These are phyloP conservation scores for Geranium incanum DNA, from an alignment of 441 rosid species.

Conservation along the genomic window DNA sequence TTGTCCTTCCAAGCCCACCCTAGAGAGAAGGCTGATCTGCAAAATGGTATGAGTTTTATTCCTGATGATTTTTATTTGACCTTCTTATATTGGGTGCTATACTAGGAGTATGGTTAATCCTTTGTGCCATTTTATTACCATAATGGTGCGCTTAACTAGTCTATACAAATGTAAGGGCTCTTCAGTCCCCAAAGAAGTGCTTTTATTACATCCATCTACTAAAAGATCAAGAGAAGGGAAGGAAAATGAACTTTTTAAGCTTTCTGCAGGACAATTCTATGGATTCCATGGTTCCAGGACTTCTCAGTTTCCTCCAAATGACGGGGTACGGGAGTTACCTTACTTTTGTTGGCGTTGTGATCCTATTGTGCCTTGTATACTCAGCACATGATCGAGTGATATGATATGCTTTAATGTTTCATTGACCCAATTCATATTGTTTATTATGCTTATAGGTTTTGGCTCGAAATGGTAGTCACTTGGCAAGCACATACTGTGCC, in stretches of 20 bases:
- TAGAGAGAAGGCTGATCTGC: conserved; percentile 32
- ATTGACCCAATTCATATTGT: conserved; percentile 7
- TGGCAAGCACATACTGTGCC: conserved; percentile 90
- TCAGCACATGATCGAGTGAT: conserved; percentile 6
- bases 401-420: conserved; percentile 15
- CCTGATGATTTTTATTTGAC: neutral
- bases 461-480: conserved; percentile 49
- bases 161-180: conserved; percentile 4
- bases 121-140: neutral
- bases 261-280: conserved; percentile 61
- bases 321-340: conserved; percentile 36
- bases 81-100: neutral
- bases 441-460: conserved; percentile 41
- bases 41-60: conserved; percentile 38
- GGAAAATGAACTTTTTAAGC: neutral
- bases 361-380: neutral
- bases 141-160: neutral
- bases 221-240: neutral
- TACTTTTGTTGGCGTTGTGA: neutral
- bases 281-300: conserved; percentile 82
- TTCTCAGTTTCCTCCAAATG: conserved; percentile 54
- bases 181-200: neutral
- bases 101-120: neutral
- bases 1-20: conserved; percentile 71
- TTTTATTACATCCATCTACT: neutral